phyloP scores from a whole-genome alignment of 1,284 basidiomycete genomes.

The Moniliophthora roreri region DNA sequence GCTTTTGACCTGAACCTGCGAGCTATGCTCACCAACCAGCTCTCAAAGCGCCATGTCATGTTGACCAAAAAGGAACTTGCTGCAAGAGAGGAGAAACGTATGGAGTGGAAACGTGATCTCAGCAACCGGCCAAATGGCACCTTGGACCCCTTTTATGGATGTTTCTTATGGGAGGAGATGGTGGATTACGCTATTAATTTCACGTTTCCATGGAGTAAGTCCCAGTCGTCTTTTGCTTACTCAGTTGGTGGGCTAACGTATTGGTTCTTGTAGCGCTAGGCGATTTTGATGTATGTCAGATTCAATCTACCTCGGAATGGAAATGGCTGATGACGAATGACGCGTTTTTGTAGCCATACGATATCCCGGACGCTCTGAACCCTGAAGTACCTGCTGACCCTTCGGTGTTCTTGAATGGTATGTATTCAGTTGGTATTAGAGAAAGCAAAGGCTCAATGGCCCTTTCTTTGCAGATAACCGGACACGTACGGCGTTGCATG shows the following conservation, averaged over 20 bases:
- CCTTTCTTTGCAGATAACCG: conserved; percentile 10
- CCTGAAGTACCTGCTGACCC: conserved; percentile 47
- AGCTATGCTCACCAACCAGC: conserved; percentile 21
- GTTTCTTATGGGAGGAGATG: conserved; percentile 51
- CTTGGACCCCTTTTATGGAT: conserved; percentile 61
- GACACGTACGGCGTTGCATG: conserved; percentile 17
- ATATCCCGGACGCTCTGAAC: conserved; percentile 53
- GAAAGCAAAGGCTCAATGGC: no score
- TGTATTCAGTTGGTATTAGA: conserved; percentile 15
- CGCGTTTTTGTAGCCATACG: conserved; percentile 38
- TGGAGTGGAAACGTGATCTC: conserved; percentile 38
- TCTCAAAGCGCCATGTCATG: background rate
- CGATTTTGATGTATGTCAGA: conserved; percentile 5
- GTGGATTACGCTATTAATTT: conserved; percentile 62
- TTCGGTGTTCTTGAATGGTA: conserved; percentile 62
- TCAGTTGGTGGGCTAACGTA: background rate
- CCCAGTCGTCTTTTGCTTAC: background rate
- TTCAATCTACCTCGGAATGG: background rate
- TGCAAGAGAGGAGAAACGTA: background rate
- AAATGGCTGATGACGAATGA: background rate
- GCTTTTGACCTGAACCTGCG: no score
- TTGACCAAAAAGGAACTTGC: background rate
- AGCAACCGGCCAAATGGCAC: conserved; percentile 45
- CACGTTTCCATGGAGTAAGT: conserved; percentile 66
- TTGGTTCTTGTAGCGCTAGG: background rate